A percentile compares a stretch with the other conserved stretches of the same genome.
Conservation (phyloP, 2,329 filamentous ascomycete genomes). For the Alternaria arbusti region DNA sequence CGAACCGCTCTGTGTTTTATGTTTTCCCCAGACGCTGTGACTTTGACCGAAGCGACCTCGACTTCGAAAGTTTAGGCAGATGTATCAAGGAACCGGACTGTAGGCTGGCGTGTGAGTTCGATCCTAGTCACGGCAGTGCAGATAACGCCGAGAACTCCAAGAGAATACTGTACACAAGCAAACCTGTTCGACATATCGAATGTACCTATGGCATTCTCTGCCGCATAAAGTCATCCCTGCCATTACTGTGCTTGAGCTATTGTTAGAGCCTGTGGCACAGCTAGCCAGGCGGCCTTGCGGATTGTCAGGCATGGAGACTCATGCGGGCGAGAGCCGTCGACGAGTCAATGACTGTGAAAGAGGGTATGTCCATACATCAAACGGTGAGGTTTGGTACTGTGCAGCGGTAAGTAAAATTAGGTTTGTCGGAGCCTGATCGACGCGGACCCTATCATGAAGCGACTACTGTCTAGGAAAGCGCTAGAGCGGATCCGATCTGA, state of each 20-base stretch:
- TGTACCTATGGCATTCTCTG: slow-evolving; percentile 13
- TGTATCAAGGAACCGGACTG: slow-evolving; percentile 18
- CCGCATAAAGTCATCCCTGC: slow-evolving; percentile 11
- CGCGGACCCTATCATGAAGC: slow-evolving; percentile 36
- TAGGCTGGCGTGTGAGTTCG: slow-evolving; percentile 23
- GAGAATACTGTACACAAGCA: slow-evolving; percentile 23
- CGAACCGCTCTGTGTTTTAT: slow-evolving; percentile 26
- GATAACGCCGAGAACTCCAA: slow-evolving; percentile 12
- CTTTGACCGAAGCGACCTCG: slow-evolving; percentile 21
- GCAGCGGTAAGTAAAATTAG: slow-evolving; percentile 18
- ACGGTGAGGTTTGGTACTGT: slow-evolving; percentile 16
- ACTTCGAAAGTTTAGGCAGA: slow-evolving; percentile 12
- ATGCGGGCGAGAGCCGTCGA: slow-evolving; percentile 24
- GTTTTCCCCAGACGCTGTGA: slow-evolving; percentile 16
- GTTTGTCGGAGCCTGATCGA: slow-evolving; percentile 21
- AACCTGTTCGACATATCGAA: slow-evolving; percentile 20
- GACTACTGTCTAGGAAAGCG: slow-evolving; percentile 19
- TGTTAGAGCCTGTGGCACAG: slow-evolving; percentile 23
- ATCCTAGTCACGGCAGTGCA: neutral
- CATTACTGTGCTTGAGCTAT: neutral
- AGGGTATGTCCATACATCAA: slow-evolving; percentile 14
- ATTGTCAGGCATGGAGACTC: slow-evolving; percentile 24
- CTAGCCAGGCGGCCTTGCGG: slow-evolving; percentile 20
- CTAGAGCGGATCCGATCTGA: slow-evolving; percentile 25
- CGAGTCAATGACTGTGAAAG: slow-evolving; percentile 13